Evolutionary conservation across 495 filamentous ascomycete genomes (phyloP).

Genomic region (Pyrenopolyporus hunteri): DNA sequence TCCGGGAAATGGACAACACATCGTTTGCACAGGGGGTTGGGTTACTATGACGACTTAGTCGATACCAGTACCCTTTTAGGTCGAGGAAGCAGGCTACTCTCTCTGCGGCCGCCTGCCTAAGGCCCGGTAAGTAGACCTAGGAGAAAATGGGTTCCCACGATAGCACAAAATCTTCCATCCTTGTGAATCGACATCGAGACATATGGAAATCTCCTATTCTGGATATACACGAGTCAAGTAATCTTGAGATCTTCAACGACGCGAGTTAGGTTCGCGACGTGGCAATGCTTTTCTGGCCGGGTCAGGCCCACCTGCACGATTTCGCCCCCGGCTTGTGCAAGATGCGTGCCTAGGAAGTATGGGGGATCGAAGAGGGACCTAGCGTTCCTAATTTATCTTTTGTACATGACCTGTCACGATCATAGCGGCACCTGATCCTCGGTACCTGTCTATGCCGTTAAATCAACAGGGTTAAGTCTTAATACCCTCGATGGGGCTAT

Average conservation of each 20-base stretch:
- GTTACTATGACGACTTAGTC: constrained; percentile 34
- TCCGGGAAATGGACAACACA: constrained; percentile 36
- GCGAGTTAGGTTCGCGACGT: constrained; percentile 37
- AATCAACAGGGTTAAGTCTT: constrained; percentile 11
- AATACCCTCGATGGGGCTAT: constrained; percentile 8
- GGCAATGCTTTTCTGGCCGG: constrained; percentile 35
- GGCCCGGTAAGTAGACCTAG: constrained; percentile 33
- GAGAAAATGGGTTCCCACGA: constrained; percentile 20
- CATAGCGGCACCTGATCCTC: constrained; percentile 25
- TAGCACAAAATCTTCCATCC: constrained; percentile 20
- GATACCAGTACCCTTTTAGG: constrained; percentile 31
- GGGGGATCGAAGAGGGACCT: constrained; percentile 26
- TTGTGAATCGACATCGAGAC: constrained; percentile 29
- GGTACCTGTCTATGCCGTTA: constrained; percentile 19
- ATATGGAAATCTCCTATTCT: constrained; percentile 23
- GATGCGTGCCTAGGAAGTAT: constrained; percentile 33
- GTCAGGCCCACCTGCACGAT: constrained; percentile 38
- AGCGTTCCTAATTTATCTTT: constrained; percentile 23
- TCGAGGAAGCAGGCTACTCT: constrained; percentile 25
- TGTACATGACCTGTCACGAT: constrained; percentile 12
- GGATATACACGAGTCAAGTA: constrained; percentile 35
- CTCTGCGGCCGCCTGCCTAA: constrained; percentile 28
- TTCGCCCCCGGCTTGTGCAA: constrained; percentile 36
- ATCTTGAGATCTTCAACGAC: constrained; percentile 35
- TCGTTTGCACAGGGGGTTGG: constrained; percentile 33